Evolutionary conservation across 2,329 filamentous ascomycete species (phyloP), one percentile per base, ranked within the genome.

Genomic region (Nemania serpens): DNA sequence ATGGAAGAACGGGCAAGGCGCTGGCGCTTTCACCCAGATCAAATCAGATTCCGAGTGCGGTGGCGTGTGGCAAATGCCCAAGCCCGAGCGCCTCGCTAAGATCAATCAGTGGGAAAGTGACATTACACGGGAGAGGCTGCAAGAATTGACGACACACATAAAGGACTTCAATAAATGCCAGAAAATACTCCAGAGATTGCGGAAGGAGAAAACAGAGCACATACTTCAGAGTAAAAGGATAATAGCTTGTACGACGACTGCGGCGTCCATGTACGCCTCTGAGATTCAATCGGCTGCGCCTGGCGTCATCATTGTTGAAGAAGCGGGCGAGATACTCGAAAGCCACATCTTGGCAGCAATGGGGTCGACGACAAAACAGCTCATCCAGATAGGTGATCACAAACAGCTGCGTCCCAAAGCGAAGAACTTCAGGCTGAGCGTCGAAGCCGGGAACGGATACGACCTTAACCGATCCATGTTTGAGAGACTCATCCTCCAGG

Each of bases 271-370:
- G 73, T 82, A 89, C 52, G 74, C 79, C 0, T 73, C 80, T 0
- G 76, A 83, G 1, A 79, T 92, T 9, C 79, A 79, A 4, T 76
- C 79, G 0, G 83, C 82, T 0, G 72, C 75, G 0, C 86, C 88
- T 0, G 84, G 86, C 1, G 77, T 90, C 2, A 73, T 91, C 1
- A 69, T 93, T 0, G 83, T 91, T 0, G 89, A 92, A 70, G 89
- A 92, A 72, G 89, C 88, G 0, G 89, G 88, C 1, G 89, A 92
- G 64, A 89, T 92, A 3, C 76, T 91, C 0, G 89, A 92, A 70
- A 80, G 81, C 1, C 89, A 91, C 65, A 78, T 89, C 1, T 72
- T 91, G 0, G 83, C 88, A 0, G 83, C 89, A 0, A 67, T 91
- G 58, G 59, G 59, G 9, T 63, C 67, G 12, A 60, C 61, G 1